A percentile compares a stretch with the other conserved stretches of the same genome.
These are phyloP conservation scores for Gleditsia sinensis DNA, from an alignment of 306 rosid genomes.

Conservation along the genomic window DNA sequence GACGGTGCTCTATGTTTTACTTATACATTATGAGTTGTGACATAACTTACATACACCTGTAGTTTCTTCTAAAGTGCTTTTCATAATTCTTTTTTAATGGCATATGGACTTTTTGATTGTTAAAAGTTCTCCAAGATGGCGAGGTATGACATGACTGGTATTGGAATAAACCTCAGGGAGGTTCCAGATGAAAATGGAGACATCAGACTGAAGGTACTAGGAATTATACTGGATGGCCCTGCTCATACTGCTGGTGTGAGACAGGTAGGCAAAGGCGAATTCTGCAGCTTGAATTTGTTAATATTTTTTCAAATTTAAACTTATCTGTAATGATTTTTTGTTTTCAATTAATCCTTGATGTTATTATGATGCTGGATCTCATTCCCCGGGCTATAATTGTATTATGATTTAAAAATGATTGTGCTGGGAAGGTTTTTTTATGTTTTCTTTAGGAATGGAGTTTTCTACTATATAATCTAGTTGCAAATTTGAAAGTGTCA, in stretches of 20 bases:
- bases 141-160: conserved; percentile 96
- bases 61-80: conserved; percentile 37
- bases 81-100: conserved; percentile 49
- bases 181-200: conserved; percentile 75
- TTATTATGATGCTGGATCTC: conserved; percentile 2
- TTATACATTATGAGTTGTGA: conserved; percentile 21
- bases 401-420: not conserved
- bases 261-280: conserved; percentile 63
- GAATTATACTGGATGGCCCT: conserved; percentile 87
- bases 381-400: not conserved
- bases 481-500: too few relatives aligned
- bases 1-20: not conserved
- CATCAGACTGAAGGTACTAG: conserved; percentile 67
- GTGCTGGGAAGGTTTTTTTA: not conserved
- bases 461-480: too few relatives aligned
- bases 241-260: conserved; percentile 90
- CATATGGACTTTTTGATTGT: conserved; percentile 41
- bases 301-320: not conserved
- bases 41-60: conserved; percentile 18
- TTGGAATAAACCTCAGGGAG: conserved; percentile 97
- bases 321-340: not conserved
- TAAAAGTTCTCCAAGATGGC: conserved; percentile 99
- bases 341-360: conserved; percentile 2
- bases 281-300: conserved; percentile 4
- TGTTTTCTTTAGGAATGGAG: too few relatives aligned